phyloP scores from a whole-genome alignment of 2,329 filamentous ascomycete species.

The Sporothrix dimorphospora region DNA sequence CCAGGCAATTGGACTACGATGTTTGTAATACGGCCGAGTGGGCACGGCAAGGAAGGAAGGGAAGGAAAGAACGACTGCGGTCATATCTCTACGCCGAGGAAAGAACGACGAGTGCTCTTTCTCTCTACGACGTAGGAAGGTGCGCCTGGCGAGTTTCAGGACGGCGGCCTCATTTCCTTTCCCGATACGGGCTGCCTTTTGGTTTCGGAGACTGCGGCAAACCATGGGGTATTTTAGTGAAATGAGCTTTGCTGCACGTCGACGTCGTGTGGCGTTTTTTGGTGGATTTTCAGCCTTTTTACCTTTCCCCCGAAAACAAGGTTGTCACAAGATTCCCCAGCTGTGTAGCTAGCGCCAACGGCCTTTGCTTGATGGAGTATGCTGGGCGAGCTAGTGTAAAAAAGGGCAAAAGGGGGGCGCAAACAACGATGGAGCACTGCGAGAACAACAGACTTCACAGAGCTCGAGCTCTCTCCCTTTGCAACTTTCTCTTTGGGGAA shows the following conservation, averaged over 20 bases:
- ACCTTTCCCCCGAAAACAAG: background rate
- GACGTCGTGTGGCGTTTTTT: background rate
- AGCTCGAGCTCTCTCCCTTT: background rate
- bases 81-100: background rate
- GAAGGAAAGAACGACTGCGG: too few relatives aligned
- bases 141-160: background rate
- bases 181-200: too few relatives aligned
- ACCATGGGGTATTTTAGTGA: background rate
- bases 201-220: background rate
- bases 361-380: background rate
- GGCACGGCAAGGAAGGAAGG: background rate
- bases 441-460: background rate
- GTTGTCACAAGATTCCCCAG: background rate
- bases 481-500: background rate
- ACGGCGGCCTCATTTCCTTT: background rate
- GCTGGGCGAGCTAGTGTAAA: slow-evolving; percentile 19
- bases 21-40: background rate
- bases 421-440: background rate
- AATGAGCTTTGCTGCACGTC: slow-evolving; percentile 9
- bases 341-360: background rate
- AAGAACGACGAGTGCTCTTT: background rate
- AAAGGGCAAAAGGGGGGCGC: background rate
- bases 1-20: background rate
- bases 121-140: background rate
- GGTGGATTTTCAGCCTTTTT: background rate